Conservation (phyloP, 441 rosid genomes). For the Syzygium malaccense region DNA sequence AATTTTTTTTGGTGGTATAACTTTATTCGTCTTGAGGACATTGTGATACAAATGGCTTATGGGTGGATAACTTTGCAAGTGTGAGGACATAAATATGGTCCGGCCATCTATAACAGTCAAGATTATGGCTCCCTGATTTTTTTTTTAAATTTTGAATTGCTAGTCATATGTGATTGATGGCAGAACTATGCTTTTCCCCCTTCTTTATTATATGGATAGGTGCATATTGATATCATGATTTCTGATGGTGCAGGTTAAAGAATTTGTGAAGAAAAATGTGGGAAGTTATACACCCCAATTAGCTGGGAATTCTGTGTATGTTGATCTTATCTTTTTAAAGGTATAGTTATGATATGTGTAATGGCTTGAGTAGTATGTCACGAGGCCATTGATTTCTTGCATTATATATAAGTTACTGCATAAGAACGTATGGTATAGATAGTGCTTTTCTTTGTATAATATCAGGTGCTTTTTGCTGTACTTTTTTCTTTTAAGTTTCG, state of each 20-base stretch:
- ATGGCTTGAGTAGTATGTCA: neutral
- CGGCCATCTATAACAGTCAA: neutral
- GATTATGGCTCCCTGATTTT: neutral
- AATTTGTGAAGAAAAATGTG: conserved; percentile 64
- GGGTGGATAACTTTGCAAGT: neutral
- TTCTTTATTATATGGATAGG: neutral
- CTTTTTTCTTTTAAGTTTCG: neutral
- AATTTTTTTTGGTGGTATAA: neutral
- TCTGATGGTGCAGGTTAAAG: conserved; percentile 55
- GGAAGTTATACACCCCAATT: conserved; percentile 54
- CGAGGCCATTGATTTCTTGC: neutral
- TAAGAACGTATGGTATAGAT: neutral
- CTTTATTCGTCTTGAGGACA: neutral
- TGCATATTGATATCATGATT: neutral
- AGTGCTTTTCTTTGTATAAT: neutral
- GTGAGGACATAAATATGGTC: neutral
- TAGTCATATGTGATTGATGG: neutral
- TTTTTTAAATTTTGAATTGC: neutral
- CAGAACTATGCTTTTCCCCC: neutral
- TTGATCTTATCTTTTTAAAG: conserved; percentile 71
- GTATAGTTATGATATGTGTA: conserved; percentile 7
- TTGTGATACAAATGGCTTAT: neutral
- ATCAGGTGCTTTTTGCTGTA: neutral
- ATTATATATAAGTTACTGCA: neutral
- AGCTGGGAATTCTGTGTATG: conserved; percentile 86